Evolutionary conservation across 441 rosid genomes (phyloP), one percentile per base, ranked within the genome.

Genomic region (Populus tomentosa): DNA sequence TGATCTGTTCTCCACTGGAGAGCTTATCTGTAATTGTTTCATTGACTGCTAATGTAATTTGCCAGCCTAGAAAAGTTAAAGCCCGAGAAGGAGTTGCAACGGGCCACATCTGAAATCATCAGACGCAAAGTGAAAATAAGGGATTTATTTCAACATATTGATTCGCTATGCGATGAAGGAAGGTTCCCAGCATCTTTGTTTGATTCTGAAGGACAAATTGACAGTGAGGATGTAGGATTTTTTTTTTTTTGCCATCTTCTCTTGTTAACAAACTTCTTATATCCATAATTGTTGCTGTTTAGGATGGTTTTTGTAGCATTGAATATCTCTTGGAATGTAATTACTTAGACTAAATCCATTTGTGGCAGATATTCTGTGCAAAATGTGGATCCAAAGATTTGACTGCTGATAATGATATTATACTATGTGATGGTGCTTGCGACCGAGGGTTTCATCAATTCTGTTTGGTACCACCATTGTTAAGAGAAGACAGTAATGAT

Each of bases 391-490:
- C 98, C 65, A 88, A 94, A 85, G 98, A 96, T 75, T 79, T 90
- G 81, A 78, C 95, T 81, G 65, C 77, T 73, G 88, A 91, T 82
- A 93, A 94, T 81, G 99, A 96, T 88, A 94, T 96, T 80, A 89
- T 96, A 81, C 97, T 96, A 69, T 94, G 99, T 38, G 98, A 96
- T 76, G 99, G 99, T 69, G 90, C 89, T 77, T 96, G 99, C 73
- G 97, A 93, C 75, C 90, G 99, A 30, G 98, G 95, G 72, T 96
- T 93, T 81, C 99, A 96, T 80, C 99, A 96, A 70, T 85, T 78
- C 83, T 96, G 99, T 85, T 83, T 96, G 87, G 86, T 85, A 70
- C 98, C 98, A 23, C 98, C 98, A 26, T 75, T 96, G 86, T 86
- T 77, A n/a, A 90, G 89, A 83, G 98, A 94, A 89, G 91, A 96